Base-by-base conservation (phyloP, 768 basidiomycete genomes). In the Boletus insuetus region DNA sequence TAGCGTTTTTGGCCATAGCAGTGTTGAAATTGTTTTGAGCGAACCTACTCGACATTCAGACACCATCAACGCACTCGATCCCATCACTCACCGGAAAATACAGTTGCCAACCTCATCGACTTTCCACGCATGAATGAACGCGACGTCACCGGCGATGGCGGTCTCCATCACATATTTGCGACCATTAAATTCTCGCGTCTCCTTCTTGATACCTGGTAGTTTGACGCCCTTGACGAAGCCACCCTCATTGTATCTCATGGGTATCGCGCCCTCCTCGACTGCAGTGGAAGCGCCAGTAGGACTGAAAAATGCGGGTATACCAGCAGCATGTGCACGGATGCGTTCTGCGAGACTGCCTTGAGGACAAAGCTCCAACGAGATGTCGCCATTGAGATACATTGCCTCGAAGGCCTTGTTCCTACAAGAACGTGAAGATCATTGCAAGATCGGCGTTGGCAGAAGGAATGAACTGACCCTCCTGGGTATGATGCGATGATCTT, bases 301-400 rank as follows among this genome's bases (percentile, higher is more conserved):
- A 6, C 91, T 96, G 73, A 78, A 95, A 77, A 97, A 94, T n/a
- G 88, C 92, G 17, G 94, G 93, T 56, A 94, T 92, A 48, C 94
- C 94, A 12, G 91, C 89, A 10, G 91, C 93, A 54, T 91, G 89
- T 8, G 94, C 89, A 35, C 93, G 87, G 56, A 94, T 78, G 54
- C 93, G 86, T 66, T 94, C 94, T 16, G 87, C 85, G 42, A 97
- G 83, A 14, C 92, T 94, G 11, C 93, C 94, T 73, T 97, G 94
- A 4, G 94, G 94, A 26, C 91, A 90, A 20, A 96, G 85, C 64
- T 96, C 94, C 35, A 95, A 75, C 10, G 87, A 85, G 55, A 96
- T 86, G 59, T 86, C 73, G 51, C 94, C 94, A 13, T 80, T 79
- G 48, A 96, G 82, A 72, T 91, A 97, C 55, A 87, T 74, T 13